These are phyloP conservation scores for Cydonia oblonga DNA, from an alignment of 331 rosid species.

Conservation along the genomic window DNA sequence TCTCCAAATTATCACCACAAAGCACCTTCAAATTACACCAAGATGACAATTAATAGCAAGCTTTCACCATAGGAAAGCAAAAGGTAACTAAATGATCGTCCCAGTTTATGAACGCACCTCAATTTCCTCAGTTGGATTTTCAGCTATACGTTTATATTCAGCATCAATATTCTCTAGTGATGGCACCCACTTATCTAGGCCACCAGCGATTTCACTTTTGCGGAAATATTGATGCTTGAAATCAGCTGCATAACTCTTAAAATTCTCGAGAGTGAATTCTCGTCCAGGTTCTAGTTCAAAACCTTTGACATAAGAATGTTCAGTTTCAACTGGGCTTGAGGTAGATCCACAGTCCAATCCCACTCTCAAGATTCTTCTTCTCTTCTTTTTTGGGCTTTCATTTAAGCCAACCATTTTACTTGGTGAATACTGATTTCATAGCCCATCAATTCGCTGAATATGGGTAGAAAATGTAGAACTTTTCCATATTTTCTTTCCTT, in stretches of 20 bases:
- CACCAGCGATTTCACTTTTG: conserved; percentile 13
- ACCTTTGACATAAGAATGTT: conserved; percentile 9
- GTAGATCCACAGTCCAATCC: conserved; percentile 26
- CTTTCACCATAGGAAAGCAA: conserved; percentile 8
- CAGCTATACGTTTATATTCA: conserved; percentile 60
- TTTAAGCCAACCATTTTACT: conserved; percentile 7
- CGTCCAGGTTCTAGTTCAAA: conserved; percentile 35
- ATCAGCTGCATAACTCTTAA: conserved; percentile 62
- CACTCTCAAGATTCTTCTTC: conserved; percentile 34
- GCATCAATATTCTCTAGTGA: conserved; percentile 68
- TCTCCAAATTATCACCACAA: conserved; percentile 28
- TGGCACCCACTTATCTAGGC: conserved; percentile 41
- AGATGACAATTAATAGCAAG: conserved; percentile 16
- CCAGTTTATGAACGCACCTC: conserved; percentile 31
- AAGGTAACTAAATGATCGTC: conserved; percentile 5
- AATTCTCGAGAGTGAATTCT: conserved; percentile 47
- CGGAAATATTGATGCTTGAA: conserved; percentile 60
- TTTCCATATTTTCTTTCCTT: conserved; percentile 44
- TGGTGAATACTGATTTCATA: conserved; percentile 25
- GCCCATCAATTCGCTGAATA: conserved; percentile 59
- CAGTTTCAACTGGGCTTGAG: conserved; percentile 21
- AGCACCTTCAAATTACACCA: conserved; percentile 49
- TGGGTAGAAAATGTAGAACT: conserved; percentile 38
- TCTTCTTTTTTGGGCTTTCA: conserved; percentile 23
- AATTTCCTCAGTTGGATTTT: conserved; percentile 71